Conservation (phyloP, 495 filamentous ascomycete species). For the Clavariopsis aquatica region DNA sequence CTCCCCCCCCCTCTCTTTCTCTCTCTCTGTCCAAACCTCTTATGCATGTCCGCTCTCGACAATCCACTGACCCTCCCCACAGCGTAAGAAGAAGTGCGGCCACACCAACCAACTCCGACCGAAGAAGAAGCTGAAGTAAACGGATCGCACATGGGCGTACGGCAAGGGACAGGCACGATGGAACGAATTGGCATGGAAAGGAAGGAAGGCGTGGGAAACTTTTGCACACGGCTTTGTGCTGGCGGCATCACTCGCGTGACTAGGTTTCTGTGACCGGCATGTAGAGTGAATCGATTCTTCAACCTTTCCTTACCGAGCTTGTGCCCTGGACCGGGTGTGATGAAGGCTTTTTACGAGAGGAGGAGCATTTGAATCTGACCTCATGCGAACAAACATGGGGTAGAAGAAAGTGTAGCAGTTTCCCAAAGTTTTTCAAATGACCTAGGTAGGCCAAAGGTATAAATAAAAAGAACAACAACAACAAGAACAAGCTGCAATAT, state of each 20-base stretch:
- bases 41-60: not conserved
- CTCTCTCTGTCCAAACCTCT: not conserved
- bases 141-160: constrained; percentile 46
- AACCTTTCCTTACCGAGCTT: constrained; percentile 6
- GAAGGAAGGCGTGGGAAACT: constrained; percentile 9
- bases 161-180: constrained; percentile 10
- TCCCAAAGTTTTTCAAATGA: too few relatives aligned
- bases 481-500: too few relatives aligned
- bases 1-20: too few relatives aligned
- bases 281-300: constrained; percentile 14
- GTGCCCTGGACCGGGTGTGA: not conserved
- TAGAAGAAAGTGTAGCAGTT: not conserved
- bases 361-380: too few relatives aligned
- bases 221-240: constrained; percentile 5
- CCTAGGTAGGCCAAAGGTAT: too few relatives aligned
- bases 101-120: constrained; percentile 99
- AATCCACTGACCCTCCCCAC: constrained; percentile 15
- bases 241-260: constrained; percentile 1
- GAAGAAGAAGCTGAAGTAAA: constrained; percentile 99
- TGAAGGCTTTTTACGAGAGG: too few relatives aligned
- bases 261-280: constrained; percentile 5
- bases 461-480: too few relatives aligned
- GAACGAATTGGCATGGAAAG: not conserved
- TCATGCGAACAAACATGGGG: not conserved
- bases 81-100: constrained; percentile 97